Evolutionary conservation across 441 rosid species (phyloP).

Genomic region (Capsella rubella): DNA sequence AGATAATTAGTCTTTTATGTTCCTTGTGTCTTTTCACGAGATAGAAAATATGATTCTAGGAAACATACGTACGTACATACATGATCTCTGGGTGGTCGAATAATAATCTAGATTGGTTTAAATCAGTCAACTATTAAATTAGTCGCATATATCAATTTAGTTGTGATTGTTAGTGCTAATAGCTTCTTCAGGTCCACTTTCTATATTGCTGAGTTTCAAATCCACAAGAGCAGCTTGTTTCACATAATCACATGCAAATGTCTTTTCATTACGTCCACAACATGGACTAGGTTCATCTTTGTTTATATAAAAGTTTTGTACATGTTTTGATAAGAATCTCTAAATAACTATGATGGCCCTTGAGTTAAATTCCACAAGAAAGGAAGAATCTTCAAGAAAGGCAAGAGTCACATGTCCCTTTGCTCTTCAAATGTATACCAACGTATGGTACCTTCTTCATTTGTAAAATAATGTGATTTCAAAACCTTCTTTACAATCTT

Average conservation of each 20-base stretch:
- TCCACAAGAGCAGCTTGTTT: neutral
- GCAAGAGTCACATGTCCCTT: slow-evolving; percentile 33
- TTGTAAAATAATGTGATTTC: neutral
- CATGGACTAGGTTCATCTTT: slow-evolving; percentile 26
- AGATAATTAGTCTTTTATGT: slow-evolving; percentile 18
- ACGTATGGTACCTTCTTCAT: neutral
- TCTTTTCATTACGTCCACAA: neutral
- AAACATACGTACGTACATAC: slow-evolving; percentile 1
- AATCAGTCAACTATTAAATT: neutral
- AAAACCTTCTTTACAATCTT: neutral
- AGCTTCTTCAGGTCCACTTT: neutral
- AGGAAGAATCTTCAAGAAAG: neutral
- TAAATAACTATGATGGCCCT: neutral
- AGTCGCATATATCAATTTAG: neutral
- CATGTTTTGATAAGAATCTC: slow-evolving; percentile 20
- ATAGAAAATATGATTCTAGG: slow-evolving; percentile 14
- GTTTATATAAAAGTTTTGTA: slow-evolving; percentile 7
- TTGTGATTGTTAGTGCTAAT: neutral
- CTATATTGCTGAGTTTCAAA: neutral
- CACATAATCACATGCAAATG: neutral
- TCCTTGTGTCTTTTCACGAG: slow-evolving; percentile 18
- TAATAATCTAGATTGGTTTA: slow-evolving; percentile 1
- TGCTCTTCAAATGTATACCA: slow-evolving; percentile 15
- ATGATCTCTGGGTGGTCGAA: neutral
- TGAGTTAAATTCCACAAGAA: neutral